Conservation (phyloP, 129 eudicot species). For the Arctium minus region DNA sequence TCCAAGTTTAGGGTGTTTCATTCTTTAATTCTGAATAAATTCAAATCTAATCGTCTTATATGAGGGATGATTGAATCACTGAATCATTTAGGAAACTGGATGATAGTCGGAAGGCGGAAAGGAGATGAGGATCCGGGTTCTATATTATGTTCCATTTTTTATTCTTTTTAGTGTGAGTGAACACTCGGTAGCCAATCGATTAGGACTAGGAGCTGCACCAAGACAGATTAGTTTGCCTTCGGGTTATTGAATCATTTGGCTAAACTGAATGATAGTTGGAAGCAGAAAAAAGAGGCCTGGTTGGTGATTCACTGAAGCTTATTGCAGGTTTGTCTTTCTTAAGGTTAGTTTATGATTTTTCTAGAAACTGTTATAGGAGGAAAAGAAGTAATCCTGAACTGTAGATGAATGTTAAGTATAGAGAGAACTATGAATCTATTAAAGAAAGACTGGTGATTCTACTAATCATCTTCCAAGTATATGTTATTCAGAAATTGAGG, state of each 20-base stretch:
- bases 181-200: too few species aligned
- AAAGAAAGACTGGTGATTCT: not conserved
- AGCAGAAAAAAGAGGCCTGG: too few species aligned
- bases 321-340: not conserved
- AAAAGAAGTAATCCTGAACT: not conserved
- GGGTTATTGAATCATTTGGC: too few species aligned
- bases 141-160: too few species aligned
- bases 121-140: not conserved
- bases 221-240: too few species aligned
- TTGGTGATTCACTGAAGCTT: not conserved
- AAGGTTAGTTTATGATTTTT: not conserved
- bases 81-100: not conserved
- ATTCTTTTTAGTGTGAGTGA: too few species aligned
- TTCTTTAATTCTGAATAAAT: not conserved
- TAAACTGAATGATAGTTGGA: too few species aligned
- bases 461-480: not conserved
- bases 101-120: not conserved
- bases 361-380: not conserved
- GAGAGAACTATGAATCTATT: not conserved
- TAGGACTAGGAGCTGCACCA: too few species aligned
- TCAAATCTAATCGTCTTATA: too few species aligned
- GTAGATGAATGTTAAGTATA: not conserved
- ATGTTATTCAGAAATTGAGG: not conserved
- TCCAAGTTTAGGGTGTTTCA: not conserved
- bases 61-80: not conserved